Conservation (phyloP, 768 basidiomycete genomes). For the Phylloporus rhodoxanthus region DNA sequence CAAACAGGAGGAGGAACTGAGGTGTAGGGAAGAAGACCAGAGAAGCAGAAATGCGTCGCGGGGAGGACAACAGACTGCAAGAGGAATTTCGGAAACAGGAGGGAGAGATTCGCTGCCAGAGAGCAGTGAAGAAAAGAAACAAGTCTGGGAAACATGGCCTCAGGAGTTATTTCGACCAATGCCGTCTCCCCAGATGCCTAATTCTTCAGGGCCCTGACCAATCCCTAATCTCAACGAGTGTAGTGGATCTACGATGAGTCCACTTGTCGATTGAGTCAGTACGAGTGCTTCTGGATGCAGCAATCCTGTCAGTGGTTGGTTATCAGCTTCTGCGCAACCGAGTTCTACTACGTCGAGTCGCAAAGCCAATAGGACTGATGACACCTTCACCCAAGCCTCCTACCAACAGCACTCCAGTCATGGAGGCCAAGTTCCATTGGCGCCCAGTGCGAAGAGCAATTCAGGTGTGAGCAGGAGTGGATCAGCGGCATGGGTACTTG, state of each 20-base stretch:
- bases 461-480: conserved; percentile 52
- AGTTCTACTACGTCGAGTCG: conserved; percentile 10
- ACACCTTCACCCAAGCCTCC: conserved; percentile 20
- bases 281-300: conserved; percentile 24
- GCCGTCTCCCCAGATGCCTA: conserved; percentile 25
- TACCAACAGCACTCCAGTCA: conserved; percentile 13
- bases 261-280: conserved; percentile 30
- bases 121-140: conserved; percentile 29
- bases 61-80: conserved; percentile 24
- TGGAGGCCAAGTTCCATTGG: no score
- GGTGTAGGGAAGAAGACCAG: conserved; percentile 30
- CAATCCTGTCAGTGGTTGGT: conserved; percentile 21
- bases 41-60: conserved; percentile 28
- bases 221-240: conserved; percentile 28
- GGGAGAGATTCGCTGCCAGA: conserved; percentile 29
- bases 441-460: conserved; percentile 69
- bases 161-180: conserved; percentile 20
- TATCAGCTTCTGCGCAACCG: conserved; percentile 26
- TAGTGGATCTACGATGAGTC: conserved; percentile 29
- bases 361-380: conserved; percentile 21
- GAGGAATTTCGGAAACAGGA: conserved; percentile 28
- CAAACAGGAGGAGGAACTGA: conserved; percentile 26
- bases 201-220: conserved; percentile 28
- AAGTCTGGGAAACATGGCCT: conserved; percentile 27
- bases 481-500: conserved; percentile 47